phyloP scores from a whole-genome alignment of 345 rosid species.

The Hibiscus syriacus region DNA sequence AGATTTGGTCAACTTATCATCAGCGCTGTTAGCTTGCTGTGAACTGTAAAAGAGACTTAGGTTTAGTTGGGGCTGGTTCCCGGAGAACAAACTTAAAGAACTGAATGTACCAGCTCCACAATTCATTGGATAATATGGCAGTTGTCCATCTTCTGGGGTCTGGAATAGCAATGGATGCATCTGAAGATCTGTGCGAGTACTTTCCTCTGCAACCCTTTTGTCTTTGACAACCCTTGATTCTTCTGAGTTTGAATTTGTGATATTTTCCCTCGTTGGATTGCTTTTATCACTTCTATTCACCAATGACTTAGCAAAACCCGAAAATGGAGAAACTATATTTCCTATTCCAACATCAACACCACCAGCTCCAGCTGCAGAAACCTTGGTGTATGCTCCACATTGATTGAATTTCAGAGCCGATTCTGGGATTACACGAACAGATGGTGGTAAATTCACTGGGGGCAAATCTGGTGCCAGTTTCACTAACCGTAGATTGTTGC shows the following conservation, averaged over 20 bases:
- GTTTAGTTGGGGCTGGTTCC: conserved; percentile 69
- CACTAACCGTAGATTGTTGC: conserved; percentile 46
- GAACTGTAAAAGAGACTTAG: conserved; percentile 69
- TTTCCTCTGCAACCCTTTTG: conserved; percentile 35
- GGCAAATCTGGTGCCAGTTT: conserved; percentile 94
- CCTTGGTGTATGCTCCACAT: conserved; percentile 28
- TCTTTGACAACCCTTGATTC: conserved; percentile 39
- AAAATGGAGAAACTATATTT: conserved; percentile 29
- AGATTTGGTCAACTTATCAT: conserved; percentile 31
- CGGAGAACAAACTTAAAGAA: conserved; percentile 70
- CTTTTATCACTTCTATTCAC: conserved; percentile 21
- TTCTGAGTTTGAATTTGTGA: conserved; percentile 25
- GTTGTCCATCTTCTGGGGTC: conserved; percentile 47
- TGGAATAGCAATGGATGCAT: conserved; percentile 92
- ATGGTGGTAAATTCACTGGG: conserved; percentile 84
- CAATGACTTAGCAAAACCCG: conserved; percentile 19
- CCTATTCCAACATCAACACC: conserved; percentile 30
- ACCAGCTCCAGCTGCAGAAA: conserved; percentile 18
- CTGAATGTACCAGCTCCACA: conserved; percentile 29
- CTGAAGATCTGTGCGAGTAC: conserved; percentile 46
- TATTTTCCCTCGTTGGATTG: conserved; percentile 23
- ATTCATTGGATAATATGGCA: conserved; percentile 47
- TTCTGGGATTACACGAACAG: conserved; percentile 76
- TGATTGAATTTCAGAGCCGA: conserved; percentile 45
- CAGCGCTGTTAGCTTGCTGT: conserved; percentile 31